These are phyloP conservation scores for Scheffersomyces lignosus DNA, from an alignment of 805 yeast genomes.

Conservation along the genomic window DNA sequence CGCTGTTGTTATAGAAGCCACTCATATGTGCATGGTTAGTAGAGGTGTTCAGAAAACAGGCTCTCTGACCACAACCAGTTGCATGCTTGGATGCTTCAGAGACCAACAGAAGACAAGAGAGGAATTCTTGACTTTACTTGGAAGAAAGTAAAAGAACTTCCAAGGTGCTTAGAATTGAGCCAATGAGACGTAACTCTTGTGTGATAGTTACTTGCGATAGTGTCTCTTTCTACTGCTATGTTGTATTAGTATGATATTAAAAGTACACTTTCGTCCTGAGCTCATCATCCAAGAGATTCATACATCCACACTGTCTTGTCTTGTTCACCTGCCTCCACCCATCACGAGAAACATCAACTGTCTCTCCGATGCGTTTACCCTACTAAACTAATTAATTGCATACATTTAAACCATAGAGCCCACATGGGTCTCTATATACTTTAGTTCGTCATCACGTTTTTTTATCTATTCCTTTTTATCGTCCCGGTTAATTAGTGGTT, in stretches of 20 bases:
- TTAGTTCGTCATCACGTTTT: slow-evolving; percentile 2
- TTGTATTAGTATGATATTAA: too few species aligned
- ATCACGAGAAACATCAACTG: slow-evolving; percentile 1
- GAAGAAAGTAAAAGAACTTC: slow-evolving; percentile 47
- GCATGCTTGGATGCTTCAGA: slow-evolving; percentile 96
- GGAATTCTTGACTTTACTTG: slow-evolving; percentile 83
- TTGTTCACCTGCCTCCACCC: too few species aligned
- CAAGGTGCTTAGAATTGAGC: too few species aligned
- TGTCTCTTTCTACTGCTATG: too few species aligned
- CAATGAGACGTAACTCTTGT: too few species aligned
- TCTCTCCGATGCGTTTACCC: too few species aligned
- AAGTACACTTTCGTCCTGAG: too few species aligned
- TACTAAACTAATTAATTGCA: neutral
- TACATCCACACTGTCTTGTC: too few species aligned
- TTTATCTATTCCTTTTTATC: slow-evolving; percentile 6
- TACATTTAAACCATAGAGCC: too few species aligned
- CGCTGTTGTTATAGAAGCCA: slow-evolving; percentile 96
- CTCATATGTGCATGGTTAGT: slow-evolving; percentile 99
- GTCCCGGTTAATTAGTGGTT: slow-evolving; percentile 2
- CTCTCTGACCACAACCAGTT: slow-evolving; percentile 88
- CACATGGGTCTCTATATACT: too few species aligned
- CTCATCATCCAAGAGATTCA: too few species aligned
- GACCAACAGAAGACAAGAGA: slow-evolving; percentile 94
- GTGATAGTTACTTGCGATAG: too few species aligned
- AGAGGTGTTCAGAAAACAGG: slow-evolving; percentile 97